phyloP scores from a whole-genome alignment of 495 filamentous ascomycete species.

The Melanomma pulvis-pyrius region DNA sequence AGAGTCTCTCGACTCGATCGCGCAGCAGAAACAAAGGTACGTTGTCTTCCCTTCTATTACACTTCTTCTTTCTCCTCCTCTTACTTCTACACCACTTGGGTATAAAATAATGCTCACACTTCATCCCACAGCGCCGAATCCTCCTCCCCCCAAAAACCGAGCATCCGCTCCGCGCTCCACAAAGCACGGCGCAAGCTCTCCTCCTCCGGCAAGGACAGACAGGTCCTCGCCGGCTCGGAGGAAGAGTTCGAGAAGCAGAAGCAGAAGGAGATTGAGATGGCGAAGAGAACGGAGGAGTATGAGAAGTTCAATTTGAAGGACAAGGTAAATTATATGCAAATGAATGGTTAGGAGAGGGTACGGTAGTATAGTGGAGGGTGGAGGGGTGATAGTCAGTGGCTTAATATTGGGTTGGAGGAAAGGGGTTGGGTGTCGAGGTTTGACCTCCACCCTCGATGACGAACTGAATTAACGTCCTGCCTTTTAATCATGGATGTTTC shows the following conservation, averaged over 20 bases:
- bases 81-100: background rate
- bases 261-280: background rate
- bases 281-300: constrained; percentile 2
- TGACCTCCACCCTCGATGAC: background rate
- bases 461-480: background rate
- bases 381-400: background rate
- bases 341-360: background rate
- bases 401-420: background rate
- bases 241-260: constrained; percentile 12
- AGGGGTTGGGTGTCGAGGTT: background rate
- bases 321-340: constrained; percentile 2
- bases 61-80: background rate
- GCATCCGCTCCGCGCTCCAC: background rate
- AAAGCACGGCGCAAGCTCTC: constrained; percentile 5
- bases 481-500: too few species aligned
- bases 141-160: background rate
- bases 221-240: constrained; percentile 1
- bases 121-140: background rate
- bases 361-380: background rate
- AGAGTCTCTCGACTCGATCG: background rate
- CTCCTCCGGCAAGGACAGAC: background rate
- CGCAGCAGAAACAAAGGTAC: constrained; percentile 9
- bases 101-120: too few species aligned
- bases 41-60: background rate
- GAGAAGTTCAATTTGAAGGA: background rate